Evolutionary conservation across 176 grass and related monocot species (phyloP).

Genomic region (Avena atlantica): DNA sequence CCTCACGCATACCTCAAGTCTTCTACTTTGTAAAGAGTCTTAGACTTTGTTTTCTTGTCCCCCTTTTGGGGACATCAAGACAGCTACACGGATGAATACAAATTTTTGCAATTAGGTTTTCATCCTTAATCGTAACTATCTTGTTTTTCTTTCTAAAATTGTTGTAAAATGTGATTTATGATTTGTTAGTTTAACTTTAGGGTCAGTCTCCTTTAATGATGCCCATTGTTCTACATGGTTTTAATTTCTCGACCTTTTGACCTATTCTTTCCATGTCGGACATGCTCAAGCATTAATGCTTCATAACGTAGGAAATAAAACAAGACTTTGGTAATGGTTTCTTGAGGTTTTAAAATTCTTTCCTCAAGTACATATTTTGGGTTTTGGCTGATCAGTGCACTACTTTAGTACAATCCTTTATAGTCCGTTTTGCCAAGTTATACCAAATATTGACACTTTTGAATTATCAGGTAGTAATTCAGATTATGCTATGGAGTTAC

Average conservation of each 20-base stretch:
- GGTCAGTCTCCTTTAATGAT: background rate
- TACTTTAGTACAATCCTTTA: slow-evolving; percentile 12
- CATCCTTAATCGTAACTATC: background rate
- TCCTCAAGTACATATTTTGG: slow-evolving; percentile 10
- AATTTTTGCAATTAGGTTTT: background rate
- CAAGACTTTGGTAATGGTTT: background rate
- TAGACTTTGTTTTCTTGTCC: slow-evolving; percentile 18
- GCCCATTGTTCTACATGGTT: background rate
- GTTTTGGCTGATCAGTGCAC: slow-evolving; percentile 6
- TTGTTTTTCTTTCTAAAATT: background rate
- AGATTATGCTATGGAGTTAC: slow-evolving; percentile 91
- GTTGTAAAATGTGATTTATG: background rate
- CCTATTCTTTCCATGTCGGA: slow-evolving; percentile 21
- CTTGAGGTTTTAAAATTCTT: slow-evolving; percentile 34
- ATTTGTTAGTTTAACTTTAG: background rate
- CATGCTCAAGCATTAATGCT: slow-evolving; percentile 22
- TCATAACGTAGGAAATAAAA: slow-evolving; percentile 26
- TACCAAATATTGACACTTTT: slow-evolving; percentile 22
- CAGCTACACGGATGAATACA: background rate
- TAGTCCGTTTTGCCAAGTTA: slow-evolving; percentile 19
- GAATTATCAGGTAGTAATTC: slow-evolving; percentile 65
- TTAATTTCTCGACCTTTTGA: slow-evolving; percentile 22
- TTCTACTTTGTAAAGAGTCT: background rate
- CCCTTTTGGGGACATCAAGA: slow-evolving; percentile 19
- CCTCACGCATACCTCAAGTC: background rate